phyloP scores from a whole-genome alignment of 306 rosid species.

The Cicer pinnatifidum region DNA sequence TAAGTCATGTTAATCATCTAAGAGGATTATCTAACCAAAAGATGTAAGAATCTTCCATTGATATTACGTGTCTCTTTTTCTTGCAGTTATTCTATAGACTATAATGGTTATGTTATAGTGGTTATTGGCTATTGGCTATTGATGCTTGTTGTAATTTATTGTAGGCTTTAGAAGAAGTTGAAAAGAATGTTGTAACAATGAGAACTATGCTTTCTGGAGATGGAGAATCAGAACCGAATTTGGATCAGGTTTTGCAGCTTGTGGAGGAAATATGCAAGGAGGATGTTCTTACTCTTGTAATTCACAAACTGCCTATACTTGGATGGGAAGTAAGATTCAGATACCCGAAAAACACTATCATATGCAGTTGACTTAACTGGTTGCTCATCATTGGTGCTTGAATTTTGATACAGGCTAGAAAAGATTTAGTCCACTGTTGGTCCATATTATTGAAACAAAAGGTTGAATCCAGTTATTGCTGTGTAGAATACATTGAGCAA shows the following conservation, averaged over 20 bases:
- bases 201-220: slow-evolving; percentile 87
- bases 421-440: slow-evolving; percentile 91
- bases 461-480: slow-evolving; percentile 67
- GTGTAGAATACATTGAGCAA: slow-evolving; percentile 75
- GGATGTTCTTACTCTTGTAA: slow-evolving; percentile 70
- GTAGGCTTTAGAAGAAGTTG: slow-evolving; percentile 94
- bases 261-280: slow-evolving; percentile 84
- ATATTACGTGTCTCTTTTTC: slow-evolving; percentile 1
- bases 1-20: slow-evolving; percentile 29
- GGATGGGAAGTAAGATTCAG: slow-evolving; percentile 95
- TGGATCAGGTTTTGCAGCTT: slow-evolving; percentile 79
- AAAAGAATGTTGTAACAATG: slow-evolving; percentile 81
- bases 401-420: slow-evolving; percentile 77
- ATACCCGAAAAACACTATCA: slow-evolving; percentile 12
- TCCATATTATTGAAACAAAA: slow-evolving; percentile 82
- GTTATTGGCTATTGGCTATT: slow-evolving; percentile 38
- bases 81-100: slow-evolving; percentile 9
- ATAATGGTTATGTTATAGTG: slow-evolving; percentile 5
- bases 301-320: slow-evolving; percentile 77
- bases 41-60: not conserved
- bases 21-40: slow-evolving; percentile 18
- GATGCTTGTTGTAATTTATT: slow-evolving; percentile 38
- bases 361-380: slow-evolving; percentile 36
- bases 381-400: slow-evolving; percentile 48
- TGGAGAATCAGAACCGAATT: slow-evolving; percentile 80